Evolutionary conservation across 768 basidiomycete species (phyloP).

Genomic region (Lactifluus pinguis): DNA sequence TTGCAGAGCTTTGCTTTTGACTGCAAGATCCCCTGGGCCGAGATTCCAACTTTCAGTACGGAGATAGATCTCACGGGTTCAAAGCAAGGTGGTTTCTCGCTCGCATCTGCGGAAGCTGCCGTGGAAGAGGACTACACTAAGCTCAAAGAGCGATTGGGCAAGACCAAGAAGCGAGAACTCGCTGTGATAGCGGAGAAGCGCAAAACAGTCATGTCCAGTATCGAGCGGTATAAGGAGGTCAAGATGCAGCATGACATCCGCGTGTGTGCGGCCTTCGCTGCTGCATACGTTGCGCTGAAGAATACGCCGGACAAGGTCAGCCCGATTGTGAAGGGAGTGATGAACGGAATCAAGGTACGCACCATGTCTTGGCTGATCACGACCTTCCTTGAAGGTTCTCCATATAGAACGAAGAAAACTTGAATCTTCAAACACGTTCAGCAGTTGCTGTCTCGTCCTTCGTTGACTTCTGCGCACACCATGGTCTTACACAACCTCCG

Average conservation of each 20-base stretch:
- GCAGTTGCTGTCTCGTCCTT: slow-evolving; percentile 82
- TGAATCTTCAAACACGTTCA: slow-evolving; percentile 80
- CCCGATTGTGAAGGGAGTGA: slow-evolving; percentile 92
- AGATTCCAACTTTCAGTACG: slow-evolving; percentile 69
- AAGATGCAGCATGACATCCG: slow-evolving; percentile 83
- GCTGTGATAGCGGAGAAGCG: slow-evolving; percentile 70
- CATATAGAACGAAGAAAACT: slow-evolving; percentile 73
- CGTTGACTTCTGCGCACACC: slow-evolving; percentile 72
- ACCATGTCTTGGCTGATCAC: background rate
- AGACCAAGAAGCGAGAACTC: slow-evolving; percentile 72
- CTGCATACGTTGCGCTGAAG: slow-evolving; percentile 81
- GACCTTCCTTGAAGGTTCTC: background rate
- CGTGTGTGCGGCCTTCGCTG: slow-evolving; percentile 82
- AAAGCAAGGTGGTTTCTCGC: slow-evolving; percentile 60
- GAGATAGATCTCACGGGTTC: slow-evolving; percentile 70
- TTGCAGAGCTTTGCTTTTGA: slow-evolving; percentile 79
- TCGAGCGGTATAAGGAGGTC: slow-evolving; percentile 72
- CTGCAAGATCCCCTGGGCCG: slow-evolving; percentile 73
- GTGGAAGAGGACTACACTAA: slow-evolving; percentile 61
- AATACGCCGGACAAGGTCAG: slow-evolving; percentile 89
- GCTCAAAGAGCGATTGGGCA: slow-evolving; percentile 65
- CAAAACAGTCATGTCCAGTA: slow-evolving; percentile 51
- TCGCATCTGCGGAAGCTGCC: slow-evolving; percentile 64
- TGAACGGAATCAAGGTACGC: slow-evolving; percentile 90
- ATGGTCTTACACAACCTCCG: slow-evolving; percentile 71